Base-by-base conservation (phyloP, 106 monocot species). In the Acorus gramineus region DNA sequence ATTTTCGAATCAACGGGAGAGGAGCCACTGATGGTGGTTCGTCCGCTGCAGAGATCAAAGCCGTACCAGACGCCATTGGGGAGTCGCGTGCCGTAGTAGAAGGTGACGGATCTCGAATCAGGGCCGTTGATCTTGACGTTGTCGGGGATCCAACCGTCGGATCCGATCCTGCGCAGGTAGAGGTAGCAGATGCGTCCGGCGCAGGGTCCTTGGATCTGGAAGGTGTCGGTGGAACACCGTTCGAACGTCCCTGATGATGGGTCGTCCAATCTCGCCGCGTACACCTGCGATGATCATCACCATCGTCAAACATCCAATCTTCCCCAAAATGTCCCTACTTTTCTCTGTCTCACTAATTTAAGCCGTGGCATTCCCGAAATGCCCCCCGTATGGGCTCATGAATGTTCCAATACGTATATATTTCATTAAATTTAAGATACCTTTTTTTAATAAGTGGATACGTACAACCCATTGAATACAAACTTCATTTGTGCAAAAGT, bases 201-300 rank as follows among this genome's bases (percentile, higher is more conserved):
- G 50, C 91, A 92, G 2, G 86, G 84, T 3, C 91, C 91, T 6
- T 60, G 55, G 45, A 86, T 68, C 44, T 70, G 69, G 75, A 77
- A 92, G 4, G 91, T 92, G 67, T 92, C 86, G 3, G 81, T 84
- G 49, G 91, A 84, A 77, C 91, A 92, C 11, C 77, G 73, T 68
- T 84, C 91, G 57, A 92, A 92, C 7, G 81, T 56, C 9, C 57
- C 49, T 6, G 70, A 42, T 43, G 79, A 60, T 8, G 81, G 80
- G 63, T 81, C 72, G 46, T 86, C 81, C 55, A 91, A 57, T 46
- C 86, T 49, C 0, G 84, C 78, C 45, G 65, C 84, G 53, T 84
- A 84, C 11, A 90, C 85, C 87, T 87, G 76, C 28, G 28, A 28
- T 28, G 28, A 28, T 28, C 28, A 28, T 28, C 28, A 28, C 28